Evolutionary conservation across 1,284 basidiomycete genomes (phyloP).

Genomic region (Sphaerobolus stellatus): DNA sequence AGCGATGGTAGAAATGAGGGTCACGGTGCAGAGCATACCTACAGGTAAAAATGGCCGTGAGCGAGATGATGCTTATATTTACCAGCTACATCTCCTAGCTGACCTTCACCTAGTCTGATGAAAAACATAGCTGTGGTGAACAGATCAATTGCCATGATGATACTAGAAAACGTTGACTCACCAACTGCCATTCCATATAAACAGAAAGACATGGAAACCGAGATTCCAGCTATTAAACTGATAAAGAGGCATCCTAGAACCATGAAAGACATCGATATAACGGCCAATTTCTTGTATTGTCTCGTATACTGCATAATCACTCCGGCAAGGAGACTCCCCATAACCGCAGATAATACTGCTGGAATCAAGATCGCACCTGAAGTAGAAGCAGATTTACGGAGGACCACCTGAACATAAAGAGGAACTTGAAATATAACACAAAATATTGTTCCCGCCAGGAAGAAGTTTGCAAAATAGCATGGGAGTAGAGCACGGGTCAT

Average conservation of each 20-base stretch:
- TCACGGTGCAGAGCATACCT: conserved; percentile 56
- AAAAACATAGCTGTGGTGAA: no score
- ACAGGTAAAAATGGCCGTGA: neutral
- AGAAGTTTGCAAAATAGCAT: conserved; percentile 56
- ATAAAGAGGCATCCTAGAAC: conserved; percentile 3
- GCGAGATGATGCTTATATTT: no score
- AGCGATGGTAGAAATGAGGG: conserved; percentile 57
- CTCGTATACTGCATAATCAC: conserved; percentile 57
- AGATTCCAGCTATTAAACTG: conserved; percentile 40
- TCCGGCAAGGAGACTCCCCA: conserved; percentile 51
- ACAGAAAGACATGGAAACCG: conserved; percentile 5
- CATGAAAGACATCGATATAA: neutral
- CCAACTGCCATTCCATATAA: neutral
- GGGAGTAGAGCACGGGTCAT: conserved; percentile 48
- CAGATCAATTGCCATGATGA: conserved; percentile 39
- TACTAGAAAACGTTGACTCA: neutral
- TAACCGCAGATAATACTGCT: conserved; percentile 43
- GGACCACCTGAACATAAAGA: conserved; percentile 58
- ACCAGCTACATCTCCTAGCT: no score
- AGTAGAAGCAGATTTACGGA: conserved; percentile 42
- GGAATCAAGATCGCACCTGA: conserved; percentile 54
- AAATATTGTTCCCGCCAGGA: conserved; percentile 47
- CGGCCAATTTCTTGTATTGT: conserved; percentile 43
- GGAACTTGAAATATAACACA: conserved; percentile 52
- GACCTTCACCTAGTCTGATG: no score